A percentile compares a stretch with the other conserved stretches of the same genome.
Conservation (phyloP, 83 land plant species). For the Picea abies region DNA sequence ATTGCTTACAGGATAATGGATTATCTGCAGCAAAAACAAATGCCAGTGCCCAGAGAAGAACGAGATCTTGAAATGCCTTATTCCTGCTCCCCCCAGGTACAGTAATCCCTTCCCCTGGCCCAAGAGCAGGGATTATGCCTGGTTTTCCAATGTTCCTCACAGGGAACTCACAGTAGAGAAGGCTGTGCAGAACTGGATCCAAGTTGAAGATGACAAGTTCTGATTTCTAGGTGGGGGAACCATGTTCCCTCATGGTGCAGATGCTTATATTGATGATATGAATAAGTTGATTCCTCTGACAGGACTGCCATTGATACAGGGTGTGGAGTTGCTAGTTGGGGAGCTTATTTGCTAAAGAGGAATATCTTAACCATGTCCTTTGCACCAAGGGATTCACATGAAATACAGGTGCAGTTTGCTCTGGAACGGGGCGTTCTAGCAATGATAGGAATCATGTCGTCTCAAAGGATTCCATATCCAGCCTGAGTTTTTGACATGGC, state of each 20-base stretch:
- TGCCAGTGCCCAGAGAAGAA: slow-evolving; percentile 40
- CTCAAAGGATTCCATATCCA: slow-evolving; percentile 44
- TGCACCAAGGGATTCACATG: slow-evolving; percentile 43
- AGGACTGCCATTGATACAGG: slow-evolving; percentile 52
- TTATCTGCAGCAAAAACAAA: too few species aligned
- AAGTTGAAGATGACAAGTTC: slow-evolving; percentile 30
- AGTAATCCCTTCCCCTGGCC: slow-evolving; percentile 39
- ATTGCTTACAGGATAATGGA: too few species aligned
- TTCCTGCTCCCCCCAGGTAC: slow-evolving; percentile 38
- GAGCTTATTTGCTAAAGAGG: slow-evolving; percentile 33
- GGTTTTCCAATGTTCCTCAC: slow-evolving; percentile 47
- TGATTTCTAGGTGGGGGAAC: slow-evolving; percentile 55
- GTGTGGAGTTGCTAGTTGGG: slow-evolving; percentile 46
- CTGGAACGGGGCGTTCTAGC: slow-evolving; percentile 56
- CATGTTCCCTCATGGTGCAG: slow-evolving; percentile 34
- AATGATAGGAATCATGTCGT: slow-evolving; percentile 44
- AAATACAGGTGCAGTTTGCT: slow-evolving; percentile 43
- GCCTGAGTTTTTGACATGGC: slow-evolving; percentile 46
- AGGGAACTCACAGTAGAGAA: slow-evolving; percentile 35
- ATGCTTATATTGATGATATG: slow-evolving; percentile 44
- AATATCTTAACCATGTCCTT: slow-evolving; percentile 49
- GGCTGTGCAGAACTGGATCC: slow-evolving; percentile 51
- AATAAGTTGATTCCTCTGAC: slow-evolving; percentile 29
- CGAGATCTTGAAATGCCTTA: slow-evolving; percentile 21
- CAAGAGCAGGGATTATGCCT: slow-evolving; percentile 38